Evolutionary conservation across 1,284 basidiomycete species (phyloP), one percentile per base, ranked within the genome.

Genomic region (Porogramme epimiltina): DNA sequence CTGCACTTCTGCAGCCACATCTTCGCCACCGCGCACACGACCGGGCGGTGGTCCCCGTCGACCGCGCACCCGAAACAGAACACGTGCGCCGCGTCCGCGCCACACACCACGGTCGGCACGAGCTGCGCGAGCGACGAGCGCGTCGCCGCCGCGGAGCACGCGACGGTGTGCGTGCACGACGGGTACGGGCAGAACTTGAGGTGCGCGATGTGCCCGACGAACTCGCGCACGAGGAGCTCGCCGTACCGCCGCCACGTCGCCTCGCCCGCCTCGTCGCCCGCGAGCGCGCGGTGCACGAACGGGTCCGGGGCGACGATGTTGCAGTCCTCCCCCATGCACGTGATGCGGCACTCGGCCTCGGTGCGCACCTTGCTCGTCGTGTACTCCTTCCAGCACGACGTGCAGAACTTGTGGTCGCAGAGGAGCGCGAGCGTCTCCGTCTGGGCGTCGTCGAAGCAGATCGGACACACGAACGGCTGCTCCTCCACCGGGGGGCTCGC

Each of bases 1-100:
- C 87, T 85, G 71, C 96, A 98, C 72, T 99, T 99, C 81, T 92
- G 93, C 65, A 97, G 74, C 97, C 97, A 99, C 73, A 94, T 81
- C 75, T 82, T 89, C 62, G 95, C 93, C 23, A 97, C 87, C 10
- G 76, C 78, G 72, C 96, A 99, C 43, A 97, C 82, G 40, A 96
- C 86, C 0, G 96, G 96, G 25, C 94, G 82, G 68, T 99, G 96
- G 64, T 96, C 94, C 58, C 78, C 82, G 62, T 91, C 87, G 60
- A 93, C 82, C 40, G 84, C 74, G 66, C 94, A 98, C 10, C 94
- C 93, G 65, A 97, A 98, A 71, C 95, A 98, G 70, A 98, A 95
- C 53, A 80, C 81, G 70, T 92, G 87, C 65, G 74, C 66, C 73
- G 82, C 50, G 59, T 65, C 69, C 4, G 82, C 81, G 22, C 85